Percentiles rank a stretch among this genome's conserved stretches.
Conservation (phyloP, 2,329 filamentous ascomycete species). For the Scopulariopsis brevicaulis region DNA sequence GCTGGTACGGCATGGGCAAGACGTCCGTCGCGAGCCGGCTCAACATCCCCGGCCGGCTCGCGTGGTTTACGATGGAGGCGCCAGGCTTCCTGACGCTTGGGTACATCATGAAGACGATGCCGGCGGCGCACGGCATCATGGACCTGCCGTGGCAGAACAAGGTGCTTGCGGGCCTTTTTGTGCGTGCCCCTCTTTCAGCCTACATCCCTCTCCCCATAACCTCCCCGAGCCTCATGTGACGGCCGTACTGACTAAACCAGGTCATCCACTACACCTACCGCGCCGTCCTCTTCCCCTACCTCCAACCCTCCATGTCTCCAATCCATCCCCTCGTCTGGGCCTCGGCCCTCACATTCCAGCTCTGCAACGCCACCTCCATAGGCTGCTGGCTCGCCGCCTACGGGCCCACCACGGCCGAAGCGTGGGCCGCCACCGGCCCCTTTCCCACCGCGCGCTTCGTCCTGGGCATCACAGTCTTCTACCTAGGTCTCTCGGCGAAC, state of each 20-base stretch:
- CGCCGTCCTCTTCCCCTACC: conserved; percentile 68
- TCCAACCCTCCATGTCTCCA: conserved; percentile 88
- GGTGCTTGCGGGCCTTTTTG: conserved; percentile 59
- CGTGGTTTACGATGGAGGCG: conserved; percentile 82
- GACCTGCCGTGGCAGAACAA: conserved; percentile 68
- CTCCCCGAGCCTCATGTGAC: conserved; percentile 5
- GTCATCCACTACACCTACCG: conserved; percentile 86
- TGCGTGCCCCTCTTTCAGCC: conserved; percentile 16
- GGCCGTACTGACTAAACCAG: conserved; percentile 19
- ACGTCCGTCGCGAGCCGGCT: conserved; percentile 63
- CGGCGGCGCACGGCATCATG: conserved; percentile 41
- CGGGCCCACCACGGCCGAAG: conserved; percentile 49
- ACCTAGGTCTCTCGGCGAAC: conserved; percentile 65
- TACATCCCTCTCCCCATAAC: too few species aligned
- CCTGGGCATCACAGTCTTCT: conserved; percentile 64
- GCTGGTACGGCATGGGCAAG: conserved; percentile 87
- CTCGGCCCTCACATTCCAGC: conserved; percentile 60
- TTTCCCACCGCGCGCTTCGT: conserved; percentile 33
- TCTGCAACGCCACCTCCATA: conserved; percentile 67
- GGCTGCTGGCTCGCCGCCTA: conserved; percentile 77
- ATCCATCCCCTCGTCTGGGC: conserved; percentile 61
- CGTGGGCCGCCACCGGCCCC: conserved; percentile 30
- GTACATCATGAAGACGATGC: conserved; percentile 66
- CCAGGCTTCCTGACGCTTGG: conserved; percentile 66
- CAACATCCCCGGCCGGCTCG: conserved; percentile 82